Evolutionary conservation across 805 yeast genomes (phyloP).

Genomic region (Kregervanrija fluxuum): DNA sequence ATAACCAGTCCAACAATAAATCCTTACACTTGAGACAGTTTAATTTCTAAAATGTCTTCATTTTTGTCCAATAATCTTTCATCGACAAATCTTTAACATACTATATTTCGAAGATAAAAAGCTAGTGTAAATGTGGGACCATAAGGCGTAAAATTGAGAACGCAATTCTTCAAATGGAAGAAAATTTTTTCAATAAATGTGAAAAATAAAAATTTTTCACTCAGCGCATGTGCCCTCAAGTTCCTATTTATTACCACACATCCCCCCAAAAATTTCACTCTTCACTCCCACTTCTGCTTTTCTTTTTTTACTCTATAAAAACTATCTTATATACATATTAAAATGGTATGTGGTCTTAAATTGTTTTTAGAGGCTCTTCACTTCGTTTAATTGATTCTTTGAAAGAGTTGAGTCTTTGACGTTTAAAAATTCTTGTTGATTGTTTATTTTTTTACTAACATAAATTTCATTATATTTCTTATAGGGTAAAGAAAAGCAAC

Average conservation of each 20-base stretch:
- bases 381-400: background rate
- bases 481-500: constrained; percentile 92
- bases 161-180: constrained; percentile 1
- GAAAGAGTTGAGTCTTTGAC: too few species aligned
- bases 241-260: too few species aligned
- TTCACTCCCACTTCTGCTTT: background rate
- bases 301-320: background rate
- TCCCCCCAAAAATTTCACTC: constrained; percentile 2
- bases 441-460: constrained; percentile 3
- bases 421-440: background rate
- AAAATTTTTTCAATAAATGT: constrained; percentile 1
- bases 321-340: background rate
- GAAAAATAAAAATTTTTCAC: constrained; percentile 2
- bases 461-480: constrained; percentile 4
- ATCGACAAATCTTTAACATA: background rate
- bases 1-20: too few species aligned
- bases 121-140: constrained; percentile 3
- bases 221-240: too few species aligned
- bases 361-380: background rate
- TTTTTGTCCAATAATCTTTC: too few species aligned
- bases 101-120: background rate
- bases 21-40: too few species aligned
- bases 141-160: constrained; percentile 1
- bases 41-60: too few species aligned
- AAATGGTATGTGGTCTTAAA: background rate